A percentile compares a stretch with the other conserved stretches of the same genome.
These are phyloP conservation scores for Apiospora saccharicola DNA, from an alignment of 2,329 filamentous ascomycete species.

Conservation along the genomic window DNA sequence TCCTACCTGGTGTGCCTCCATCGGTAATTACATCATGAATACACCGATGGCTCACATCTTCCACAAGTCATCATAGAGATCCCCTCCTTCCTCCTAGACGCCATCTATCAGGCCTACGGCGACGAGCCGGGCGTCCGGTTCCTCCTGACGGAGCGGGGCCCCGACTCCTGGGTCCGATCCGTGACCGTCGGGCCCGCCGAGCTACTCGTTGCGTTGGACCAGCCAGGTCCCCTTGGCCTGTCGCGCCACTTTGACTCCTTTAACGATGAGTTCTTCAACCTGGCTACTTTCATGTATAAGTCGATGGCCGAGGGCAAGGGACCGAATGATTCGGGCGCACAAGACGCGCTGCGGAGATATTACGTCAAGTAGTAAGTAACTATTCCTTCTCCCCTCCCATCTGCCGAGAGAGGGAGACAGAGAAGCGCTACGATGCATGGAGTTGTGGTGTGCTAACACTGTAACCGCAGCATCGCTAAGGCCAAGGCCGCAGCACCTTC, in stretches of 20 bases:
- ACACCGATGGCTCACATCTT: too few species aligned
- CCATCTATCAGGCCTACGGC: background rate
- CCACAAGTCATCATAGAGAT: background rate
- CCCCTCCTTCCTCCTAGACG: background rate
- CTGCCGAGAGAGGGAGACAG: background rate
- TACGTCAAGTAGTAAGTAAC: conserved; percentile 9
- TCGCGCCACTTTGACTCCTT: conserved; percentile 10
- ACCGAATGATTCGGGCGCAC: conserved; percentile 3
- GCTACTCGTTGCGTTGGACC: background rate
- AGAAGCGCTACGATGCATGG: background rate
- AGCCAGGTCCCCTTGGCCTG: background rate
- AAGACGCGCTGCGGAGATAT: background rate
- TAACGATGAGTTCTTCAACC: conserved; percentile 2
- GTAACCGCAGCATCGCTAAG: background rate
- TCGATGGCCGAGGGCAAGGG: background rate
- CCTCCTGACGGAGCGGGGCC: conserved; percentile 12
- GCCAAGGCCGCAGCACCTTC: background rate
- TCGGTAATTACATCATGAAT: too few species aligned
- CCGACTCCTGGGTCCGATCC: conserved; percentile 14
- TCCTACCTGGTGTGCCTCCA: too few species aligned
- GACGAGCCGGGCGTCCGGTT: conserved; percentile 6
- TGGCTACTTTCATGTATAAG: background rate
- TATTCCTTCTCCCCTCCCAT: background rate
- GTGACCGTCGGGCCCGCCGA: background rate
- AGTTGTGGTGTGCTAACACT: background rate